phyloP scores from a whole-genome alignment of 1,284 basidiomycete species.

The Apiotrichum laibachii region DNA sequence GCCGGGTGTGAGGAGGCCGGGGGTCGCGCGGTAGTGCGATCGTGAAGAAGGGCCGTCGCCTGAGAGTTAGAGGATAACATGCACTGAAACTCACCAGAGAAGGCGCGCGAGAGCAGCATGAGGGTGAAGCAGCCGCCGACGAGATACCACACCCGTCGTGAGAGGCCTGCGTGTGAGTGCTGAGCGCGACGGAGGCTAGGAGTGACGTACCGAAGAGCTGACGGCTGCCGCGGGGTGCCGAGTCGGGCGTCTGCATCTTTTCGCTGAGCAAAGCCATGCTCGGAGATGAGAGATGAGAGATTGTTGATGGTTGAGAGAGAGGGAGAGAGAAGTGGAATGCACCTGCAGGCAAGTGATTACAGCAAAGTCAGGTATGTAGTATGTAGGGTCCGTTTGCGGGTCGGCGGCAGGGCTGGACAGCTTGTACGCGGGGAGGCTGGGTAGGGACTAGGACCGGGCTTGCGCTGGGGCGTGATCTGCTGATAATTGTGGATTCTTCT shows the following conservation, averaged over 20 bases:
- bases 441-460: too few species aligned
- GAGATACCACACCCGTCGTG: conserved; percentile 65
- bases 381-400: too few species aligned
- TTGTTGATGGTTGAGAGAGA: too few species aligned
- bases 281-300: neutral
- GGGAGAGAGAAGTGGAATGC: neutral
- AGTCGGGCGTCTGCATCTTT: neutral
- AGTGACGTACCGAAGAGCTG: conserved; percentile 22
- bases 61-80: neutral
- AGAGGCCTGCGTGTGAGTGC: conserved; percentile 27
- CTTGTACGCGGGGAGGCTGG: too few species aligned
- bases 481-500: too few species aligned
- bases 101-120: conserved; percentile 62
- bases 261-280: neutral
- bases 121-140: conserved; percentile 61
- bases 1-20: conserved; percentile 15
- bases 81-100: conserved; percentile 53
- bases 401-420: too few species aligned
- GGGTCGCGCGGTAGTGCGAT: conserved; percentile 18
- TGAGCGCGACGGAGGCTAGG: neutral
- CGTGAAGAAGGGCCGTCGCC: neutral
- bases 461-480: too few species aligned
- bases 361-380: too few species aligned
- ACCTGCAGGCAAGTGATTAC: too few species aligned
- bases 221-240: neutral